Conservation (phyloP, 2,329 filamentous ascomycete species). For the Lachnellula hyalina region DNA sequence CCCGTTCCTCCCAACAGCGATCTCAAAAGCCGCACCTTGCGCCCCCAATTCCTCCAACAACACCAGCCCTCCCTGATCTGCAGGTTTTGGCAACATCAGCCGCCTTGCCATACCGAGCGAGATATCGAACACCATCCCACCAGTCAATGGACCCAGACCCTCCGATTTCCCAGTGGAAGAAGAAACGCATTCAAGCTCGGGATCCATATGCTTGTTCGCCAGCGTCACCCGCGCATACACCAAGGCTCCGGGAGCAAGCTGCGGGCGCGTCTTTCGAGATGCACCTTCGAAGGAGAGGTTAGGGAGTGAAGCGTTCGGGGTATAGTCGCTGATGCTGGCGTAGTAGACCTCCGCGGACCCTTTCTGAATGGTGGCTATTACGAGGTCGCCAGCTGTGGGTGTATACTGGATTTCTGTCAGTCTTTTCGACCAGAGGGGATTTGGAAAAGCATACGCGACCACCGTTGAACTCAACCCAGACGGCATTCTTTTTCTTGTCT, state of each 20-base stretch:
- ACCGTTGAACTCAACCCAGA: slow-evolving; percentile 68
- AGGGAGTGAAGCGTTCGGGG: slow-evolving; percentile 63
- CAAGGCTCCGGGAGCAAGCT: slow-evolving; percentile 67
- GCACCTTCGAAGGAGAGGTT: slow-evolving; percentile 91
- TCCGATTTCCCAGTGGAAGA: slow-evolving; percentile 82
- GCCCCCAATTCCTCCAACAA: slow-evolving; percentile 73
- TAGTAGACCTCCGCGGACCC: slow-evolving; percentile 73
- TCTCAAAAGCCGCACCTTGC: slow-evolving; percentile 81
- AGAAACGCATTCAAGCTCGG: slow-evolving; percentile 87
- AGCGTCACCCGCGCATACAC: slow-evolving; percentile 83
- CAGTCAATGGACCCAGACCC: slow-evolving; percentile 75
- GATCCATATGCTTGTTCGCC: slow-evolving; percentile 76
- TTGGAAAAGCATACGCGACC: slow-evolving; percentile 52
- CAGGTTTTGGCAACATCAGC: slow-evolving; percentile 60
- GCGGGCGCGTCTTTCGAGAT: slow-evolving; percentile 84
- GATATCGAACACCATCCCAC: slow-evolving; percentile 81
- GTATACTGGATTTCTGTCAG: slow-evolving; percentile 56
- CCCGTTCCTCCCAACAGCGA: slow-evolving; percentile 89
- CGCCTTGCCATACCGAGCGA: slow-evolving; percentile 78
- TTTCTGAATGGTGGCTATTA: slow-evolving; percentile 81
- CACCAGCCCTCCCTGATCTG: slow-evolving; percentile 58
- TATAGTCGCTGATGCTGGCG: slow-evolving; percentile 66
- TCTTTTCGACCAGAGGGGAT: neutral
- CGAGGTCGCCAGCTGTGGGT: slow-evolving; percentile 74
- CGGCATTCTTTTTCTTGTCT: slow-evolving; percentile 67